Evolutionary conservation across 2,329 filamentous ascomycete genomes (phyloP).

Genomic region (Gyromitra esculenta): DNA sequence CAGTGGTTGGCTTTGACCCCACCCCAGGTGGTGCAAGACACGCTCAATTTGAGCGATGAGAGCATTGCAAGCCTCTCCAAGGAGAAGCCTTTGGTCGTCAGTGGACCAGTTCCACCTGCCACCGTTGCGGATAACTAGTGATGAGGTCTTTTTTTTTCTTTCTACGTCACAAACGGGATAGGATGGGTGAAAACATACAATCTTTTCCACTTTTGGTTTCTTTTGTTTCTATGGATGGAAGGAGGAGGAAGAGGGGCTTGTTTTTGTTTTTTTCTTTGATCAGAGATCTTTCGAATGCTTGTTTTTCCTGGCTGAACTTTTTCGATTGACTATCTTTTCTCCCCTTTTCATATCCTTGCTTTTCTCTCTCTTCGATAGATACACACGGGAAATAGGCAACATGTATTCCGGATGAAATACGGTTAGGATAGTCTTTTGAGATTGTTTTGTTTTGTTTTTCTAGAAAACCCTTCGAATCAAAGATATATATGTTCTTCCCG

Average conservation of each 20-base stretch:
- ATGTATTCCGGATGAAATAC: neutral
- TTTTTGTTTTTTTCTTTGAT: neutral
- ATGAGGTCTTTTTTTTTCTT: neutral
- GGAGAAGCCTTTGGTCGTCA: slow-evolving; percentile 63
- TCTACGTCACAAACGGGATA: neutral
- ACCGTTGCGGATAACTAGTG: slow-evolving; percentile 47
- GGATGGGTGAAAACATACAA: neutral
- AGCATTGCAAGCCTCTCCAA: slow-evolving; percentile 62
- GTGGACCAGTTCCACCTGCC: slow-evolving; percentile 56
- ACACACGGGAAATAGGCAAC: neutral
- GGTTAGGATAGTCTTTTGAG: neutral
- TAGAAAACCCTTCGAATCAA: neutral
- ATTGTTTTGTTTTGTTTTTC: neutral
- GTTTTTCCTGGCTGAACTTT: slow-evolving; percentile 29
- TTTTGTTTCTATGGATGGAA: slow-evolving; percentile 1
- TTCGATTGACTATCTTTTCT: slow-evolving; percentile 9
- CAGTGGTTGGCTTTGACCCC: slow-evolving; percentile 67
- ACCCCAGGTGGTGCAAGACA: slow-evolving; percentile 69
- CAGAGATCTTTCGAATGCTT: slow-evolving; percentile 20
- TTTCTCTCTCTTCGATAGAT: slow-evolving; percentile 3
- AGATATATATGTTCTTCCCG: no score
- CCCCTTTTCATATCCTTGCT: slow-evolving; percentile 1
- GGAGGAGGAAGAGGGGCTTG: neutral
- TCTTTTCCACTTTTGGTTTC: slow-evolving; percentile 6
- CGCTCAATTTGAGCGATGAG: slow-evolving; percentile 63